These are phyloP conservation scores for Dryadomyces sulphureus DNA, from an alignment of 2,329 filamentous ascomycete species.

Conservation along the genomic window DNA sequence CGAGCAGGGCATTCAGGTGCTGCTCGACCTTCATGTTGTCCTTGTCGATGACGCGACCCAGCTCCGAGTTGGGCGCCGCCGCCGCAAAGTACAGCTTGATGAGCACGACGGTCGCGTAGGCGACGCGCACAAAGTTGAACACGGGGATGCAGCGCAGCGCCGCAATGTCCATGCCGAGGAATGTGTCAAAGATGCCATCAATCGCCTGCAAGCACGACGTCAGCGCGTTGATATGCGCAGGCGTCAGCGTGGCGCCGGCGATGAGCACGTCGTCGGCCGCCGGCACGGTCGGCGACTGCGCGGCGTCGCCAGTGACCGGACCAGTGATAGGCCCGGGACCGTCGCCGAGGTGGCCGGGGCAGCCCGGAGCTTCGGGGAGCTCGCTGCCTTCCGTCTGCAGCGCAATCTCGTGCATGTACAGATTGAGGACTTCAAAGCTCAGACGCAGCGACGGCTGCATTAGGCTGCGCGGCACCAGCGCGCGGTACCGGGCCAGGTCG, in stretches of 20 bases:
- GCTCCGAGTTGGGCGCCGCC: conserved; percentile 45
- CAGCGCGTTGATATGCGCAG: conserved; percentile 51
- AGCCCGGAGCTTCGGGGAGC: too few species aligned
- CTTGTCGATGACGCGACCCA: conserved; percentile 55
- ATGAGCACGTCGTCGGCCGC: conserved; percentile 27
- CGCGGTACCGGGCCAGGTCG: conserved; percentile 45
- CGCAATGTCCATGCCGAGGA: conserved; percentile 43
- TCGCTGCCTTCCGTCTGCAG: conserved; percentile 48
- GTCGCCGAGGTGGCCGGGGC: too few species aligned
- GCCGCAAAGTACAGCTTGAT: conserved; percentile 62
- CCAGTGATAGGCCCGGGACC: too few species aligned
- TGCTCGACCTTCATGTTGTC: conserved; percentile 49
- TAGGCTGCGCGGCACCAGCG: conserved; percentile 34
- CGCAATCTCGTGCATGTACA: conserved; percentile 65
- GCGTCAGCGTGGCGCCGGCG: conserved; percentile 24
- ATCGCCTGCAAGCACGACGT: conserved; percentile 52
- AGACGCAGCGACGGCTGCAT: conserved; percentile 44
- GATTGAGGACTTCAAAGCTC: conserved; percentile 47
- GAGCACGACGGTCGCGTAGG: conserved; percentile 56
- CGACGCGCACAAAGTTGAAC: conserved; percentile 55
- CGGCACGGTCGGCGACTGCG: conserved; percentile 28
- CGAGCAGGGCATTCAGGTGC: conserved; percentile 56
- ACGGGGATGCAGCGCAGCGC: conserved; percentile 52
- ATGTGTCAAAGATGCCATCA: conserved; percentile 50
- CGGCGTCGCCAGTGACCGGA: too few species aligned